A percentile compares a stretch with the other conserved stretches of the same genome.
Conservation (phyloP, 2,329 filamentous ascomycete species). For the Cadophora luteo-olivacea region DNA sequence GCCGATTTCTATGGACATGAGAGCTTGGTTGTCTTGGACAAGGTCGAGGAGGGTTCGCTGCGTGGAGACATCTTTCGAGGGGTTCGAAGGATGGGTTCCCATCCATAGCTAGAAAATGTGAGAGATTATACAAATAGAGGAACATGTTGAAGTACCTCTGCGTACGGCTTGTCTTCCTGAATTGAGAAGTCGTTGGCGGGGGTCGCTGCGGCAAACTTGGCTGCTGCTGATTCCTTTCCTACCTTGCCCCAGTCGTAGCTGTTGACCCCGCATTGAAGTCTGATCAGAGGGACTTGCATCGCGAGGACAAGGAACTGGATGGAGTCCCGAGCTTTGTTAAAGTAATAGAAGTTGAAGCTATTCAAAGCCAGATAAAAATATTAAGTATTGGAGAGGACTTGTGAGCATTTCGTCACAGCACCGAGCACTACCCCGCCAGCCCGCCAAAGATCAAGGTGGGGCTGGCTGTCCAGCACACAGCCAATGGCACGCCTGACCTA, state of each 20-base stretch:
- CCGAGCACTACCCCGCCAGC: neutral
- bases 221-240: slow-evolving; percentile 85
- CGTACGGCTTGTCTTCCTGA: slow-evolving; percentile 88
- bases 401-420: neutral
- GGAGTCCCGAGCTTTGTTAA: no score
- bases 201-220: slow-evolving; percentile 87
- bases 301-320: neutral
- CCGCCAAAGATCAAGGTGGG: neutral
- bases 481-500: neutral
- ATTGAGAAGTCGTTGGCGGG: slow-evolving; percentile 76
- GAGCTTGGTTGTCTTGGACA: slow-evolving; percentile 82
- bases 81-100: slow-evolving; percentile 96
- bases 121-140: slow-evolving; percentile 51
- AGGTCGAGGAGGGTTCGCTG: slow-evolving; percentile 87
- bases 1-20: slow-evolving; percentile 76
- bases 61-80: slow-evolving; percentile 86
- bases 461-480: neutral
- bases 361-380: neutral
- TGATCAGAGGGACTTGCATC: slow-evolving; percentile 75
- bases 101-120: slow-evolving; percentile 81
- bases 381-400: neutral
- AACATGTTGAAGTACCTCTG: slow-evolving; percentile 68
- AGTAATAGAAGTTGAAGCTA: neutral
- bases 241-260: slow-evolving; percentile 99
- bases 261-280: slow-evolving; percentile 91